phyloP scores from a whole-genome alignment of 371 early-diverging fungal species.

The Coemansia sp. region DNA sequence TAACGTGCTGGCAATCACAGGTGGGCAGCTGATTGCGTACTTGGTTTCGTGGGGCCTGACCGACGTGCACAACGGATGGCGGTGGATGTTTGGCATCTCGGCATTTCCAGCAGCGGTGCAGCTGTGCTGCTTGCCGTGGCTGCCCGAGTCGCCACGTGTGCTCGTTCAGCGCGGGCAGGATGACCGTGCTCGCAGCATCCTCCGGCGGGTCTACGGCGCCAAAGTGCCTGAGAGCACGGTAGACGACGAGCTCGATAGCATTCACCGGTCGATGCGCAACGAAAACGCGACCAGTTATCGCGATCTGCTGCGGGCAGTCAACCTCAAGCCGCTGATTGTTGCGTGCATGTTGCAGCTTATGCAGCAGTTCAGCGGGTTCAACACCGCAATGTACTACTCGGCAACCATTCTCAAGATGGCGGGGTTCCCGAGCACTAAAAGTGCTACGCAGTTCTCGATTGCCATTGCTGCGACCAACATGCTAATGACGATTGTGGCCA shows the following conservation, averaged over 20 bases:
- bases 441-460: conserved; percentile 64
- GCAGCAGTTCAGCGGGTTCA: conserved; percentile 74
- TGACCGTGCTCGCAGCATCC: conserved; percentile 60
- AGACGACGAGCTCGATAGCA: conserved; percentile 72
- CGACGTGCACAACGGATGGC: conserved; percentile 65
- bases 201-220: conserved; percentile 63
- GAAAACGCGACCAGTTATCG: conserved; percentile 64
- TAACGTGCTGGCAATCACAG: conserved; percentile 84
- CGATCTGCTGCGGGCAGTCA: conserved; percentile 65
- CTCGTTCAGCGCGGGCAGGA: conserved; percentile 67
- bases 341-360: conserved; percentile 70
- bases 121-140: conserved; percentile 64
- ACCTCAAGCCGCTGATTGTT: conserved; percentile 61
- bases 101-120: conserved; percentile 71
- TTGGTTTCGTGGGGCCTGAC: conserved; percentile 67
- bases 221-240: conserved; percentile 57
- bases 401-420: conserved; percentile 67
- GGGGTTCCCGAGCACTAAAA: conserved; percentile 57
- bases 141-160: conserved; percentile 92
- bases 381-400: conserved; percentile 72
- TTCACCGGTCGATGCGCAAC: conserved; percentile 59
- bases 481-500: conserved; percentile 64
- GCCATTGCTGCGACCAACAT: conserved; percentile 71
- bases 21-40: conserved; percentile 67
- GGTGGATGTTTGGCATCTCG: conserved; percentile 77